Evolutionary conservation across 345 rosid genomes (phyloP).

Genomic region (Boechera stricta): DNA sequence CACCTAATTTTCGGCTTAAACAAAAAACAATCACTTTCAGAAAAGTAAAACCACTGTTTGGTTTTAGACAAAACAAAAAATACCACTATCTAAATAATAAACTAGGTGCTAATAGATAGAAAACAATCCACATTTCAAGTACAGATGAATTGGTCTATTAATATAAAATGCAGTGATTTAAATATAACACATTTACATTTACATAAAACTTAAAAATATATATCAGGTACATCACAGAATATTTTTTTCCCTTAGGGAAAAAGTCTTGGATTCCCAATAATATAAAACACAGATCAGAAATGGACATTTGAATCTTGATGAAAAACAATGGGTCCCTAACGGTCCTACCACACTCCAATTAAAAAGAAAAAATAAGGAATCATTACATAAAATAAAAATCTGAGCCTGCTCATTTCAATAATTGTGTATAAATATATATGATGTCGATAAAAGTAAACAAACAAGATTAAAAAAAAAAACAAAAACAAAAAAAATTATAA

Average conservation of each 20-base stretch:
- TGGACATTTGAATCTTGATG: slow-evolving; percentile 43
- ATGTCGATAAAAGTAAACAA: slow-evolving; percentile 35
- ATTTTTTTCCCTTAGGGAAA: slow-evolving; percentile 13
- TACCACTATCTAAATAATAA: slow-evolving; percentile 21
- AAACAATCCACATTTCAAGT: slow-evolving; percentile 8
- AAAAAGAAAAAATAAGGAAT: neutral
- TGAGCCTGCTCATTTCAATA: slow-evolving; percentile 47
- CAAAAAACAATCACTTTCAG: slow-evolving; percentile 33
- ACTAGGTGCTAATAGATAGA: slow-evolving; percentile 30
- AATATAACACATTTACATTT: neutral
- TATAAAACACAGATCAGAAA: slow-evolving; percentile 21
- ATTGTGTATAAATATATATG: slow-evolving; percentile 28
- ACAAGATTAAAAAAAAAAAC: slow-evolving; percentile 15
- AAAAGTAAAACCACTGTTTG: slow-evolving; percentile 42
- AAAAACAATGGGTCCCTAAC: slow-evolving; percentile 25
- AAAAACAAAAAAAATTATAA: neutral
- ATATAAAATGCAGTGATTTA: slow-evolving; percentile 11
- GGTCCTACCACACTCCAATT: slow-evolving; percentile 32
- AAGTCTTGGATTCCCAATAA: slow-evolving; percentile 41
- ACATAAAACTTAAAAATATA: neutral
- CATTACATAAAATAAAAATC: neutral
- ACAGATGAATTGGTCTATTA: slow-evolving; percentile 38
- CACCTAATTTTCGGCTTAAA: slow-evolving; percentile 38
- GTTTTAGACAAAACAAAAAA: slow-evolving; percentile 2
- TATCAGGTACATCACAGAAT: slow-evolving; percentile 26